These are phyloP conservation scores for Nigrospora sphaerica DNA, from an alignment of 2,329 filamentous ascomycete genomes.

Conservation along the genomic window DNA sequence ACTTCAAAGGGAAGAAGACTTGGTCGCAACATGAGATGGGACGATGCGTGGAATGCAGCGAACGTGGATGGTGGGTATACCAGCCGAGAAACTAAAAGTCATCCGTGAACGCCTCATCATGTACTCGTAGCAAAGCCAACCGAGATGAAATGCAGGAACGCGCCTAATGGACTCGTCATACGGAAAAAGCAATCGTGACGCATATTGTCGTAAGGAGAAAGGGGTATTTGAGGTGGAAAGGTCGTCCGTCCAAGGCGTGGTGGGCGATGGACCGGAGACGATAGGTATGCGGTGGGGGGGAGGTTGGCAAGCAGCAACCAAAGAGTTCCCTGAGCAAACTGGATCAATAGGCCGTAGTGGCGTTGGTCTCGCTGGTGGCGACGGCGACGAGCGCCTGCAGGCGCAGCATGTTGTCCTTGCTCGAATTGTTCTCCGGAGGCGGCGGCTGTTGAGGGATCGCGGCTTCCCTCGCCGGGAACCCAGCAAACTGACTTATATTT, in stretches of 20 bases:
- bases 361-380: slow-evolving; percentile 48
- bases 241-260: no score
- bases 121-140: slow-evolving; percentile 1
- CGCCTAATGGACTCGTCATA: slow-evolving; percentile 3
- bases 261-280: no score
- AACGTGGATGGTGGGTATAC: slow-evolving; percentile 16
- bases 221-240: no score
- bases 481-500: slow-evolving; percentile 44
- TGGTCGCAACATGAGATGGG: slow-evolving; percentile 3
- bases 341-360: slow-evolving; percentile 22
- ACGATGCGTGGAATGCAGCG: slow-evolving; percentile 17
- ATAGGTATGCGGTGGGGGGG: no score
- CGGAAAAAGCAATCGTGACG: slow-evolving; percentile 14
- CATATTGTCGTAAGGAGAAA: not conserved
- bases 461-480: slow-evolving; percentile 36
- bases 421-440: slow-evolving; percentile 25
- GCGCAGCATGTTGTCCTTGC: slow-evolving; percentile 42
- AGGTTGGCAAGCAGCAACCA: no score
- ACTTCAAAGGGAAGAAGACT: not conserved
- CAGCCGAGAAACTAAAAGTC: slow-evolving; percentile 9
- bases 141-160: slow-evolving; percentile 1
- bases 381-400: slow-evolving; percentile 59
- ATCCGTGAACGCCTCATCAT: slow-evolving; percentile 16
- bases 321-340: no score
- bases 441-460: slow-evolving; percentile 18